phyloP scores from a whole-genome alignment of 73 alveolate species.

The Tetrahymena malaccensis region DNA sequence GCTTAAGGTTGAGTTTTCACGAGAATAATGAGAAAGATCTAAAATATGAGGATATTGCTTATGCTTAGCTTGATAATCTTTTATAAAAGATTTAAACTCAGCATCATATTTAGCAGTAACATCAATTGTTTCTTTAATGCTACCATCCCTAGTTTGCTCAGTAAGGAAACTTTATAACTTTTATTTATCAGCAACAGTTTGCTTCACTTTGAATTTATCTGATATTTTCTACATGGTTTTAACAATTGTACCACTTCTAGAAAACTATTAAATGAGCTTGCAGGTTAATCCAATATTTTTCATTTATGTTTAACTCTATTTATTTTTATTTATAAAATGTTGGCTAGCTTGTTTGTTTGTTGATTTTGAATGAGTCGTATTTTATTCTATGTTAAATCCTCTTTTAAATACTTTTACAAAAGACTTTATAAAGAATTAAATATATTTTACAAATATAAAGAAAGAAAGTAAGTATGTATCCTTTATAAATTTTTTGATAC shows the following conservation, averaged over 20 bases:
- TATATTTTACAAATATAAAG: neutral
- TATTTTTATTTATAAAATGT: neutral
- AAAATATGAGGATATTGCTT: constrained; percentile 2
- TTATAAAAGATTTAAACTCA: neutral
- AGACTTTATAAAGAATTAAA: neutral
- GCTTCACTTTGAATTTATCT: constrained; percentile 4
- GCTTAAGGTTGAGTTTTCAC: neutral
- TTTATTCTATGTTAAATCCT: neutral
- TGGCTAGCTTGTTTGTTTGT: neutral
- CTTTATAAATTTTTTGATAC: neutral
- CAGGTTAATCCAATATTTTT: neutral
- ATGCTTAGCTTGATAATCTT: neutral
- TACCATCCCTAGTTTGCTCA: neutral
- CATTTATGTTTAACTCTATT: neutral
- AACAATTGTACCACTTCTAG: neutral
- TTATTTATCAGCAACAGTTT: constrained; percentile 7
- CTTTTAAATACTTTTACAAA: neutral
- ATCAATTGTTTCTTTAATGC: neutral
- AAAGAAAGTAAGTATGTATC: neutral
- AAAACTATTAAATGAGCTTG: neutral
- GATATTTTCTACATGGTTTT: neutral
- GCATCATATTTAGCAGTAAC: constrained; percentile 4
- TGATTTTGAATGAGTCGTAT: neutral
- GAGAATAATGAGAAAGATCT: constrained; percentile 1
- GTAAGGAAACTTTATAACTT: neutral